Base-by-base conservation (phyloP, 768 basidiomycete genomes). In the Trametes sanguinea region DNA sequence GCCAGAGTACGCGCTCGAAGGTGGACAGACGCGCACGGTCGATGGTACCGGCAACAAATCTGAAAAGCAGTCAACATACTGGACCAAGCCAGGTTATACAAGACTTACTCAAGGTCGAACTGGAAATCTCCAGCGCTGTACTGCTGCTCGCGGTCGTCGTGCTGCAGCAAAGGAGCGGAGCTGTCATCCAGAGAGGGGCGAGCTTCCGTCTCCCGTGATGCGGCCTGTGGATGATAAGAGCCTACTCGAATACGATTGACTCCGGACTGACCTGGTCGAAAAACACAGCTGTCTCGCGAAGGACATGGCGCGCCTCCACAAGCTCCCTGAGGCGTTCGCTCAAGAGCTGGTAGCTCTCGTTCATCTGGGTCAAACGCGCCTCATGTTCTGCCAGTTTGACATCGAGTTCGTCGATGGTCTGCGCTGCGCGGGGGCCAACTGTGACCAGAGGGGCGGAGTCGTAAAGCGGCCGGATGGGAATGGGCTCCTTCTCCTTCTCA, bases 1-100 rank as follows among this genome's bases (percentile, higher is more conserved):
- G 92, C 97, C 97, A 99, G 51, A 98, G 85, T 17, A 99, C 92
- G 16, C 97, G 90, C 76, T 99, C 97, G 56, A 99, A 98, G 5
- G 94, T 95, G 1, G 92, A 85, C 70, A 98, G 82, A 59, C 95
- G 88, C 8, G 88, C 79, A 48, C 97, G 92, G 69, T 98, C 95
- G 65, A 98, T 94, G 0, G 96, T 98, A 30, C 97, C 97, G 3
- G 97, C 89, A 27, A 99, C 90, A 69, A 99, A 99, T 68, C 92
- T 94, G 29, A 3, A 62, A 27, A 22, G 33, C 17, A 4, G 27
- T 35, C 16, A 44, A 46, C 35, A 27, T 22, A 30, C 8, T 57
- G 30, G 30, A 37, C 33, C 14, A 17, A 32, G 4, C 51, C 44
- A 54, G 8, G 11, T 37, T 11, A 37, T 37, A 6, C 35, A 37